These are phyloP conservation scores for Casuarina equisetifolia DNA, from an alignment of 306 rosid genomes.

Conservation along the genomic window DNA sequence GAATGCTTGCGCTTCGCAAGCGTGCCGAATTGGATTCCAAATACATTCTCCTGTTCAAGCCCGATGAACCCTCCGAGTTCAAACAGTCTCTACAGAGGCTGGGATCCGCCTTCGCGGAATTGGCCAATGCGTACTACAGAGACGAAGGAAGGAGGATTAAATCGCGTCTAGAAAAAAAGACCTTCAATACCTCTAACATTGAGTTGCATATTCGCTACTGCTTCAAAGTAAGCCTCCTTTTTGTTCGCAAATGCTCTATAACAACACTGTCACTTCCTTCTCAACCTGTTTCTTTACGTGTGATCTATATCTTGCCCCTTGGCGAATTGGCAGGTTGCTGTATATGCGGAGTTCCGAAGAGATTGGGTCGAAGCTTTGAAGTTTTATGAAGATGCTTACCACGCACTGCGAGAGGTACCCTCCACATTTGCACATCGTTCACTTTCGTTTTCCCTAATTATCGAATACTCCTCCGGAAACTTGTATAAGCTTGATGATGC, in stretches of 20 bases:
- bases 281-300: neutral
- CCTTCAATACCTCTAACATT: conserved; percentile 33
- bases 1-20: conserved; percentile 82
- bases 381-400: conserved; percentile 93
- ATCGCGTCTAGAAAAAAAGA: conserved; percentile 77
- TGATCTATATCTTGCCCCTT: conserved; percentile 28
- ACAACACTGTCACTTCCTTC: neutral
- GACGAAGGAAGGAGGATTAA: conserved; percentile 88
- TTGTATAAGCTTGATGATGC: conserved; percentile 22
- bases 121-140: conserved; percentile 59
- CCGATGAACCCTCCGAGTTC: conserved; percentile 54
- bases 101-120: conserved; percentile 64
- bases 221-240: conserved; percentile 65
- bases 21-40: conserved; percentile 89
- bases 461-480: neutral
- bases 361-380: conserved; percentile 92
- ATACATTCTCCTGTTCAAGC: conserved; percentile 53
- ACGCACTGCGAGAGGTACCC: conserved; percentile 76
- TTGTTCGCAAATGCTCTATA: neutral
- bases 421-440: neutral
- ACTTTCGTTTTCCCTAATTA: neutral
- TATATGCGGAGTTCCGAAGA: conserved; percentile 88
- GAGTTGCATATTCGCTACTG: conserved; percentile 83
- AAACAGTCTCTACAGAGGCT: conserved; percentile 67
- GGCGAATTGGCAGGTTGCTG: conserved; percentile 76